Percentiles rank a stretch among this genome's conserved stretches.
Evolutionary conservation across 306 rosid species (phyloP).

Genomic region (Pterocarpus santalinus): DNA sequence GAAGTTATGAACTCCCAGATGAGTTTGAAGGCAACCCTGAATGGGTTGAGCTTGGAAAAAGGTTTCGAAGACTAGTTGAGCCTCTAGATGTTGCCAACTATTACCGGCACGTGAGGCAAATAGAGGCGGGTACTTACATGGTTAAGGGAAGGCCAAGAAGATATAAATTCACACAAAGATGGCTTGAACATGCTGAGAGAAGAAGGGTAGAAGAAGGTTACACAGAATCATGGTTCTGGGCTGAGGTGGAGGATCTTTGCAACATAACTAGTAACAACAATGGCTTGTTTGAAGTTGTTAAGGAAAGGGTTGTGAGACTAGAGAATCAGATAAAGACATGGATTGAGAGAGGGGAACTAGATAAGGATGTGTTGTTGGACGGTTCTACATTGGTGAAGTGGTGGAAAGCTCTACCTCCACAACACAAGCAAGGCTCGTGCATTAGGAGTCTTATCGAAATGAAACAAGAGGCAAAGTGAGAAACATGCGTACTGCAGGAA

Average conservation of each 20-base stretch:
- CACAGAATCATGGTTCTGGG: conserved; percentile 76
- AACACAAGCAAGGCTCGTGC: conserved; percentile 41
- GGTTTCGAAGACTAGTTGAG: conserved; percentile 64
- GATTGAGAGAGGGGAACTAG: neutral
- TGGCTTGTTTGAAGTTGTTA: neutral
- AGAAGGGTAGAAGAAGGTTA: neutral
- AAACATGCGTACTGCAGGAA: neutral
- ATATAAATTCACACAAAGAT: conserved; percentile 62
- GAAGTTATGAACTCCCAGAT: conserved; percentile 64
- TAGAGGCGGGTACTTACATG: conserved; percentile 61
- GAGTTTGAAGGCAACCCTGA: conserved; percentile 56
- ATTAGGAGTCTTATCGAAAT: conserved; percentile 4
- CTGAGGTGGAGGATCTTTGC: conserved; percentile 73
- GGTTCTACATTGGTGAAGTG: conserved; percentile 62
- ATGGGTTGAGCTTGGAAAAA: conserved; percentile 64
- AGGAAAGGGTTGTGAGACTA: conserved; percentile 32
- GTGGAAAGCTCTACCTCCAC: conserved; percentile 59
- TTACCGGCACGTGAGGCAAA: conserved; percentile 66
- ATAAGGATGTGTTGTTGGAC: conserved; percentile 56
- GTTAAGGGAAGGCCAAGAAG: conserved; percentile 63
- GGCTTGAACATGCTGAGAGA: conserved; percentile 58
- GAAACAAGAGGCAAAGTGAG: too few species aligned
- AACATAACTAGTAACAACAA: neutral
- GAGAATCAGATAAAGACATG: conserved; percentile 50
- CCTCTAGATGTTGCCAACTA: conserved; percentile 79